Percentiles rank a stretch among this genome's conserved stretches.
phyloP scores from a whole-genome alignment of 2,329 filamentous ascomycete species.

The Aspergillus floridensis region DNA sequence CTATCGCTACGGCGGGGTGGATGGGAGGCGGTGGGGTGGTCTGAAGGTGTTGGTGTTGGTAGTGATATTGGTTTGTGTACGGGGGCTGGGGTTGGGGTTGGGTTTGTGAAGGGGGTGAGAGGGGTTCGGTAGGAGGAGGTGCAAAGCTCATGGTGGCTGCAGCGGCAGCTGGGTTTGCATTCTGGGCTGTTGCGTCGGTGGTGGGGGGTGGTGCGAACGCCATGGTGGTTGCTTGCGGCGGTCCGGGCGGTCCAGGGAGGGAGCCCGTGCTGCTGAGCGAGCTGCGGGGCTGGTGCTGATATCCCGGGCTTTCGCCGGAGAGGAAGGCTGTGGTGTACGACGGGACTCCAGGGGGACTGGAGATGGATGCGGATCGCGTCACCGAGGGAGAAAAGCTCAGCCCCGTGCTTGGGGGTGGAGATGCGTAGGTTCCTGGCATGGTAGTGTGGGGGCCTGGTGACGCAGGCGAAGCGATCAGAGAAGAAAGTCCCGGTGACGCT shows the following conservation, averaged over 20 bases:
- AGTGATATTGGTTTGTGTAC: constrained; percentile 21
- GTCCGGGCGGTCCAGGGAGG: not conserved
- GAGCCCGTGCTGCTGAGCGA: not conserved
- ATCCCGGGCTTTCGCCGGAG: constrained; percentile 4
- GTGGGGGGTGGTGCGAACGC: constrained; percentile 33
- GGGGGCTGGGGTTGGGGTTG: constrained; percentile 25
- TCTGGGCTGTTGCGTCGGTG: constrained; percentile 31
- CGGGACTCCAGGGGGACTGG: constrained; percentile 26
- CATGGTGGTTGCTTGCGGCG: constrained; percentile 21
- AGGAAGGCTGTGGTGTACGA: constrained; percentile 29
- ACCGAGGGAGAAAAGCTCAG: constrained; percentile 26
- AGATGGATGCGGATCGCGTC: constrained; percentile 18
- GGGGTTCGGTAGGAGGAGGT: constrained; percentile 25
- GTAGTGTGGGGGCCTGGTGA: constrained; percentile 25
- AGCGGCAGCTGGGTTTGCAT: not conserved
- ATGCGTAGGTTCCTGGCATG: constrained; percentile 29
- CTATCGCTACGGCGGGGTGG: constrained; percentile 18
- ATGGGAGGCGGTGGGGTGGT: constrained; percentile 7
- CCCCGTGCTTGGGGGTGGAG: constrained; percentile 38
- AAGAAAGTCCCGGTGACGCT: constrained; percentile 14
- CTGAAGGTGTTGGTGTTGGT: constrained; percentile 15
- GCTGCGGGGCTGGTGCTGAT: constrained; percentile 8
- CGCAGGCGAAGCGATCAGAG: constrained; percentile 21
- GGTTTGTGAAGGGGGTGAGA: not conserved
- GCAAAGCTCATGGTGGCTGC: constrained; percentile 5